Base-by-base conservation (phyloP, 2,329 filamentous ascomycete genomes). In the Penicillium sp. region DNA sequence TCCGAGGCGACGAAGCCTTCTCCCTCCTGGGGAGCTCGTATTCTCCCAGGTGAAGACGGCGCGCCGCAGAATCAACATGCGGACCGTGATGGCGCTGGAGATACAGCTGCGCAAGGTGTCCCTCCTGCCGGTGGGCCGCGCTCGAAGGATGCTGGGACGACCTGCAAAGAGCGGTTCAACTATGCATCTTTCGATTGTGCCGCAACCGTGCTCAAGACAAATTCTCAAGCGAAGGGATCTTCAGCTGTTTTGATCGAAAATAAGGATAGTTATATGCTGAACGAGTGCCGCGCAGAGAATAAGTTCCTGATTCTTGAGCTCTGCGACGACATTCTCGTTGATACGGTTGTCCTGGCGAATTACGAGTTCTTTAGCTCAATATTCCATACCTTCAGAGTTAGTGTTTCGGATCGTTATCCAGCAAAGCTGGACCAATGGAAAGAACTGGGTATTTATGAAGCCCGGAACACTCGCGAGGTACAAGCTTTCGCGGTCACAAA, bases 341-440 rank as follows among this genome's bases (percentile, higher is more conserved):
- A 99, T 74, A 99, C 95, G 0, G 84, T 99, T 46, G 95, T 98
- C n/a, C 84, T 99, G 58, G 95, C 94, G 64, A 99, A 99, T 75
- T 99, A 96, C 71, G 95, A 99, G 76, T 99, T 99, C 82, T 99
- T 99, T 82, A 97, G 93, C 59, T 97, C 93, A 74, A 97, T 96
- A 85, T 91, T 98, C 70, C 90, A 93, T 57, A 91, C 89, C 52
- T 97, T 99, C 76, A 86, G 91, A 56, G 88, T 98, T 68, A 96
- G 92, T 74, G 94, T 97, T 52, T 96, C 93, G 61, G 95, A 98
- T 79, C 88, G 92, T 60, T 98, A 97, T 76, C 95, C 95, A 0
- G 91, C 95, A 58, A 98, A 97, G 77, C 78, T 87, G 60, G 93
- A 97, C 54, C 92, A 95, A 69, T 99, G 95, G 95, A 92, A 90